Evolutionary conservation across 306 rosid species (phyloP).

Genomic region (Heteromeles arbutifolia): DNA sequence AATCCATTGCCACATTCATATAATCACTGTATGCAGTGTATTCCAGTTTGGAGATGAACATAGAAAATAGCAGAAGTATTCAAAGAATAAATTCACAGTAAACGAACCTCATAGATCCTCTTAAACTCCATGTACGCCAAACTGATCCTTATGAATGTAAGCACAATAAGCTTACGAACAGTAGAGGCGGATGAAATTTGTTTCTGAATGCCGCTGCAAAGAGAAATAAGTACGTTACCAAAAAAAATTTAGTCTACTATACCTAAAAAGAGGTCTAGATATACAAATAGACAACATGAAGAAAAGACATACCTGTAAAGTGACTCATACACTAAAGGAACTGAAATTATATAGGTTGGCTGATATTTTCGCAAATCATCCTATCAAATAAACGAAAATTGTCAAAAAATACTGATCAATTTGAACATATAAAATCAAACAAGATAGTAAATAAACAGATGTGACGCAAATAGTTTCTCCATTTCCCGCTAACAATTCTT

Average conservation of each 20-base stretch:
- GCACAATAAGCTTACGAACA: conserved; percentile 60
- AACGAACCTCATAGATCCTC: conserved; percentile 78
- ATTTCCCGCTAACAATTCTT: not conserved
- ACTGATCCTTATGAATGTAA: conserved; percentile 64
- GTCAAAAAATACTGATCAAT: not conserved
- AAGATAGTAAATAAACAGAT: not conserved
- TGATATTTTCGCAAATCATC: conserved; percentile 67
- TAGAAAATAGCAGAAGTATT: not conserved
- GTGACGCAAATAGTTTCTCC: not conserved
- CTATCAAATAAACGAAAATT: conserved; percentile 26
- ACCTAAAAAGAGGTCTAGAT: not conserved
- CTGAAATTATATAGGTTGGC: conserved; percentile 72
- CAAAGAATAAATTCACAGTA: conserved; percentile 8
- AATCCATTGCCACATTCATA: not conserved
- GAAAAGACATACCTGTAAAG: conserved; percentile 61
- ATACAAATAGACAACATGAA: not conserved
- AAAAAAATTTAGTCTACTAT: not conserved
- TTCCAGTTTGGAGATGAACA: not conserved
- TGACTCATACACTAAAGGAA: conserved; percentile 88
- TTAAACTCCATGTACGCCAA: conserved; percentile 76
- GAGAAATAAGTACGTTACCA: not conserved
- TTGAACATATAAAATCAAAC: not conserved
- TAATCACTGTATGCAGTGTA: not conserved
- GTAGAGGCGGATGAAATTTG: conserved; percentile 65
- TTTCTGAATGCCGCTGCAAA: conserved; percentile 74